phyloP scores from a whole-genome alignment of 352 stramenopile genomes.

The Plasmopara muralis region DNA sequence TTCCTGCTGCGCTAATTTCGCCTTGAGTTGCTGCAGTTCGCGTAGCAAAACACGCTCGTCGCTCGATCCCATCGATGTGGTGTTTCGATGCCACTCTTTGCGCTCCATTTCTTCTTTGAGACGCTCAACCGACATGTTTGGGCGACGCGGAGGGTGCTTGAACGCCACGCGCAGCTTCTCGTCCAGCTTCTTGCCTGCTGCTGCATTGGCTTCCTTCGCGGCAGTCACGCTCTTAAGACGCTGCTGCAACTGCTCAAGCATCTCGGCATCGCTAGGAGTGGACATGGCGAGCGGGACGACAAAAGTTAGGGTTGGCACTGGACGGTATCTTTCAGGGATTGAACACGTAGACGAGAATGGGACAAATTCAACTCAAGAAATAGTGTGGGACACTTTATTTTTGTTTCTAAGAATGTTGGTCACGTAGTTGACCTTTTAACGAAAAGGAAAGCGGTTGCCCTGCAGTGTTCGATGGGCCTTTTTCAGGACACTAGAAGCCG shows the following conservation, averaged over 20 bases:
- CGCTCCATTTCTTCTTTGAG: conserved; percentile 48
- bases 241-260: conserved; percentile 51
- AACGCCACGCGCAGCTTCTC: conserved; percentile 64
- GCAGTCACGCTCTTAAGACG: conserved; percentile 31
- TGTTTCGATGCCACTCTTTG: conserved; percentile 58
- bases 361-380: background rate
- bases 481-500: conserved; percentile 45
- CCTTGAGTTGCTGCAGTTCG: conserved; percentile 58
- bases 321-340: conserved; percentile 22
- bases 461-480: conserved; percentile 27
- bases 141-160: conserved; percentile 60
- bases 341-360: conserved; percentile 3
- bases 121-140: conserved; percentile 42
- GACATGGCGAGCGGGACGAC: conserved; percentile 23
- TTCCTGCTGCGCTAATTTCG: conserved; percentile 44
- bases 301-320: background rate
- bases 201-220: conserved; percentile 45
- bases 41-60: conserved; percentile 68
- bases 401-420: conserved; percentile 11
- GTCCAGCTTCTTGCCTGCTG: conserved; percentile 56
- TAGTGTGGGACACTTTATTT: conserved; percentile 1
- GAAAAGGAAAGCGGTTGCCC: conserved; percentile 31
- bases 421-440: conserved; percentile 18
- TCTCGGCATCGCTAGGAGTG: conserved; percentile 28
- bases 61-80: conserved; percentile 62